Evolutionary conservation across 768 basidiomycete genomes (phyloP).

Genomic region (Leccinum imitatum): DNA sequence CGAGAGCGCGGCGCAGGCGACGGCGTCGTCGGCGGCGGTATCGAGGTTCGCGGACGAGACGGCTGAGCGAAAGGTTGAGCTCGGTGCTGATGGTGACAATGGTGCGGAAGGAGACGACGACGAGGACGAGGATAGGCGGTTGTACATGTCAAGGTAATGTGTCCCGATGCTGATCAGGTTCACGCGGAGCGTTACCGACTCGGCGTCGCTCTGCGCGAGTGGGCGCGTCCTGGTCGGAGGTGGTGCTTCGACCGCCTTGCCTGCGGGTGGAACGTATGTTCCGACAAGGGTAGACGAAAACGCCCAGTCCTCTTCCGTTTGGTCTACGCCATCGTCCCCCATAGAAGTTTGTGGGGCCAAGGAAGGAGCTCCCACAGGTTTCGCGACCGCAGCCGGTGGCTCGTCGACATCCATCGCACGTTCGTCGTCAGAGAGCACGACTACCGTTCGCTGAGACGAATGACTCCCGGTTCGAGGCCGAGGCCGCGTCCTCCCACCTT

Average conservation of each 20-base stretch:
- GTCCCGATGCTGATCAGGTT: constrained; percentile 22
- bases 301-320: constrained; percentile 21
- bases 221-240: not conserved
- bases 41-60: constrained; percentile 31
- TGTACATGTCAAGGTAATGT: constrained; percentile 22
- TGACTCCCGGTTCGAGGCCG: constrained; percentile 14
- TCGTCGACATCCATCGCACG: constrained; percentile 27
- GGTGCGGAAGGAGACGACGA: not conserved
- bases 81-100: not conserved
- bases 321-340: constrained; percentile 3
- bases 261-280: constrained; percentile 14
- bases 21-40: constrained; percentile 49
- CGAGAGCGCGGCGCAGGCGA: constrained; percentile 66
- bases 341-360: not conserved
- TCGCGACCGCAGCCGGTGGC: constrained; percentile 19
- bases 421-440: constrained; percentile 27
- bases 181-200: constrained; percentile 20
- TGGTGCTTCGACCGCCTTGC: constrained; percentile 11
- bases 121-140: not conserved
- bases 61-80: constrained; percentile 22
- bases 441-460: constrained; percentile 22
- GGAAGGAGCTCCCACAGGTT: constrained; percentile 3
- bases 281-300: constrained; percentile 29
- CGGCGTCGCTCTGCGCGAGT: not conserved
- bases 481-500: constrained; percentile 3